Percentiles rank a stretch among this genome's conserved stretches.
Evolutionary conservation across 78 protist genomes (phyloP).

Genomic region (Dictyostelium firmibasis): DNA sequence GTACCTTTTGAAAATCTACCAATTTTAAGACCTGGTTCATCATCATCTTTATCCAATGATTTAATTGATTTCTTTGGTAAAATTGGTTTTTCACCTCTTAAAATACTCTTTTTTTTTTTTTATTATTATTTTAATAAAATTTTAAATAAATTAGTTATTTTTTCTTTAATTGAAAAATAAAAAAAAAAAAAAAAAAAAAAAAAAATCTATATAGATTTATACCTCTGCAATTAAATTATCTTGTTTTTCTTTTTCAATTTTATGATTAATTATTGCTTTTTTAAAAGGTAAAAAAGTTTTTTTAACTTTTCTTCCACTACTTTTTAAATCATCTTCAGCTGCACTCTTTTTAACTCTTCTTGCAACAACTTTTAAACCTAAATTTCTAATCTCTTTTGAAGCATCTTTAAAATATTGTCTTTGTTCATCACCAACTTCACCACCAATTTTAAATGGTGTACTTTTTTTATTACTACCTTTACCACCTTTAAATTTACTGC

Average conservation of each 20-base stretch:
- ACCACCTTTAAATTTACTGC: not conserved
- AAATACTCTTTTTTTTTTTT: not conserved
- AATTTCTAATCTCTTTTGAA: conserved; percentile 20
- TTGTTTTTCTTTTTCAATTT: conserved; percentile 12
- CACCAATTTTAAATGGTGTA: conserved; percentile 5
- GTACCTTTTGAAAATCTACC: conserved; percentile 11
- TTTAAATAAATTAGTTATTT: too few relatives aligned
- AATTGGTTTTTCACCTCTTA: conserved; percentile 5
- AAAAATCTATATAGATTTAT: not conserved
- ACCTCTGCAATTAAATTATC: not conserved
- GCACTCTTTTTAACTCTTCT: not conserved
- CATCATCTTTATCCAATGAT: not conserved
- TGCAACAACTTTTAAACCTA: not conserved
- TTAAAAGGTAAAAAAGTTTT: not conserved
- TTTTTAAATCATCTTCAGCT: not conserved
- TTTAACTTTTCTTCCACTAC: conserved; percentile 27
- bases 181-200: too few relatives aligned
- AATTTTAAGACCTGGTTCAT: not conserved
- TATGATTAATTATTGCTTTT: not conserved
- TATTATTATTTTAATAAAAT: not conserved
- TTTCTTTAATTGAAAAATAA: not conserved
- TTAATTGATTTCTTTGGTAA: not conserved
- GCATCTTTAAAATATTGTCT: conserved; percentile 23
- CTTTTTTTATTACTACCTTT: not conserved
- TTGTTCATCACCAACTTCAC: conserved; percentile 20